A percentile compares a stretch with the other conserved stretches of the same genome.
Conservation (phyloP, 2,329 filamentous ascomycete species). For the Fusarium sp. region DNA sequence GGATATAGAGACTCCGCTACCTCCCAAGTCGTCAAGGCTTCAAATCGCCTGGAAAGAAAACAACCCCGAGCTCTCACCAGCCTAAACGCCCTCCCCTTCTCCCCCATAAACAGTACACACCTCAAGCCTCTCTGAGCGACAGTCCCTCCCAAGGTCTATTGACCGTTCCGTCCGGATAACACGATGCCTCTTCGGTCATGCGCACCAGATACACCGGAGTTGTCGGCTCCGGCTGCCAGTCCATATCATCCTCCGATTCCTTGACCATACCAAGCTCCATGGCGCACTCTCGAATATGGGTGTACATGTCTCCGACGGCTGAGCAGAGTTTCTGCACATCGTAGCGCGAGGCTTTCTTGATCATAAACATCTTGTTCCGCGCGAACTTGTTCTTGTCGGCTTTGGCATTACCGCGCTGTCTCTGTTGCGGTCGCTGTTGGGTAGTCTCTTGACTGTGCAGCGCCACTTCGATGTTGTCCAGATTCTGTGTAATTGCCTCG, state of each 20-base stretch:
- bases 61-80: not conserved
- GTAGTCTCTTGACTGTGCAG: not conserved
- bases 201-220: slow-evolving; percentile 32
- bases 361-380: not conserved
- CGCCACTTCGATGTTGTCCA: not conserved
- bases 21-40: no score
- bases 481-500: not conserved
- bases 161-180: slow-evolving; percentile 16
- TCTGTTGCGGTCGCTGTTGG: not conserved
- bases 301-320: slow-evolving; percentile 12
- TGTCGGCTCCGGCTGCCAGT: slow-evolving; percentile 36
- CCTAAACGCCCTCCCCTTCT: not conserved
- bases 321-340: slow-evolving; percentile 18
- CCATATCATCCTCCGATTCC: slow-evolving; percentile 33
- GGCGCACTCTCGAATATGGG: slow-evolving; percentile 14
- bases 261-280: not conserved
- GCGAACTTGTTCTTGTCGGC: not conserved
- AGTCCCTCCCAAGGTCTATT: not conserved
- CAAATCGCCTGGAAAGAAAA: not conserved
- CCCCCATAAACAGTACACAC: not conserved
- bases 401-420: not conserved
- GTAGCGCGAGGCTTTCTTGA: not conserved
- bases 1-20: not conserved
- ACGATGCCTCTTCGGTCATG: slow-evolving; percentile 19
- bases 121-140: not conserved